phyloP scores from a whole-genome alignment of 2,329 filamentous ascomycete genomes.

The Epichloe festucae region DNA sequence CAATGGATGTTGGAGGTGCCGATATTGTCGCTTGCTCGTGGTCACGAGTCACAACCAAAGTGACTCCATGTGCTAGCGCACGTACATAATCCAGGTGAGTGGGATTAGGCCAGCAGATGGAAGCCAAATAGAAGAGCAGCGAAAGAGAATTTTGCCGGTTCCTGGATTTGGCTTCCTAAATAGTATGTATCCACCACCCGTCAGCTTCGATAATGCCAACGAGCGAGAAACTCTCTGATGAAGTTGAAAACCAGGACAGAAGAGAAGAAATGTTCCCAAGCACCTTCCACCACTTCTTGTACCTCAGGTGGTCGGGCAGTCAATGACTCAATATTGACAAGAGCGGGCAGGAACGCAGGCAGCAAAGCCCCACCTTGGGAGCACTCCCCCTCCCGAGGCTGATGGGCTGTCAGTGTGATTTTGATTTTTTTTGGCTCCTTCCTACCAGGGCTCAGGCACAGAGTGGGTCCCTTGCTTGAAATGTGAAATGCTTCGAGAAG shows the following conservation, averaged over 20 bases:
- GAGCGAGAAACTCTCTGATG: not conserved
- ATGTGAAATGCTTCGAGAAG: not conserved
- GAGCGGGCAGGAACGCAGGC: constrained; percentile 2
- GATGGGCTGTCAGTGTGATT: not conserved
- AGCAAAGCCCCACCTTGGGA: constrained; percentile 1
- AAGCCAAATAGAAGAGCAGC: not conserved
- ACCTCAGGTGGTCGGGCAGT: constrained; percentile 3
- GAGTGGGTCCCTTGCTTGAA: not conserved
- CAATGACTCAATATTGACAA: not conserved
- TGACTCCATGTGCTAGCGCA: no score
- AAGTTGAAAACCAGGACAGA: not conserved
- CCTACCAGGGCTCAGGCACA: not conserved
- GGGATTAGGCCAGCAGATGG: not conserved
- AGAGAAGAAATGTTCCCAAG: not conserved
- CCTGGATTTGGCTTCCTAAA: not conserved
- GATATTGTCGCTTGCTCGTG: not conserved
- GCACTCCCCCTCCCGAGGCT: not conserved
- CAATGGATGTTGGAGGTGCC: not conserved
- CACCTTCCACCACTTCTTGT: constrained; percentile 3
- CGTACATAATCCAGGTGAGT: no score
- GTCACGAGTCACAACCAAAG: not conserved
- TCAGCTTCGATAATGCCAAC: not conserved
- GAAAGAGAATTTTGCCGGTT: not conserved
- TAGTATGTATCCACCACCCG: not conserved
- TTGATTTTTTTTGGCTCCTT: not conserved